Evolutionary conservation across 179 eudicot genomes (phyloP).

Genomic region (Gypsophila paniculata): DNA sequence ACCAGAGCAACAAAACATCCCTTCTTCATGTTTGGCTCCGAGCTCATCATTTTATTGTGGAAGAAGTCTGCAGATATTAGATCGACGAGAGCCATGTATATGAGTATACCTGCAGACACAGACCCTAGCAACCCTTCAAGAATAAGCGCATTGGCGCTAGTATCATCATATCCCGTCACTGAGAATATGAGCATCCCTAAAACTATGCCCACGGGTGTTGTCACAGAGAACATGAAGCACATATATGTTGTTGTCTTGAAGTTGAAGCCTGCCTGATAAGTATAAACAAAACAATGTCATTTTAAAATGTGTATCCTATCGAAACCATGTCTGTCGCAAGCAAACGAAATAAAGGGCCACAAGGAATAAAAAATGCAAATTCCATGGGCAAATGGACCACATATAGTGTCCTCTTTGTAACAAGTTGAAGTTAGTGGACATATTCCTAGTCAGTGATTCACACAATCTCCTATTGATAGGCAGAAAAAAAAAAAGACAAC

Average conservation of each 20-base stretch:
- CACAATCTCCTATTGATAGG: background rate
- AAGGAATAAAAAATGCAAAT: background rate
- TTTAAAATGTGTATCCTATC: background rate
- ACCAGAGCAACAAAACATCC: conserved; percentile 59
- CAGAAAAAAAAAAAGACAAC: conserved; percentile 6
- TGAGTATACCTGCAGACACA: conserved; percentile 68
- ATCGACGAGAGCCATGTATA: conserved; percentile 79
- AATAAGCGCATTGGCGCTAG: conserved; percentile 58
- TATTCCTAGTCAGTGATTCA: conserved; percentile 16
- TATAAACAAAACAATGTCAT: background rate
- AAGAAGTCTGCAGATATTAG: conserved; percentile 81
- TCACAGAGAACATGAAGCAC: conserved; percentile 85
- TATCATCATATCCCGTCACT: conserved; percentile 71
- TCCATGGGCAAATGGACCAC: conserved; percentile 6
- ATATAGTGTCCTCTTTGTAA: background rate
- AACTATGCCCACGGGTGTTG: conserved; percentile 67
- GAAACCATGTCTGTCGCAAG: background rate
- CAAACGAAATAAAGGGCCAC: background rate
- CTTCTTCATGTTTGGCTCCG: conserved; percentile 55
- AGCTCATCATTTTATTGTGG: conserved; percentile 65
- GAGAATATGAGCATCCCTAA: conserved; percentile 62
- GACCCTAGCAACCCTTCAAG: conserved; percentile 75
- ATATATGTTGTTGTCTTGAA: conserved; percentile 62
- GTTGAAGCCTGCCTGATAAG: conserved; percentile 65
- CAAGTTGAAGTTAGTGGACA: conserved; percentile 7